phyloP scores from a whole-genome alignment of 164 flowering plant species.

The Buxus sempervirens region DNA sequence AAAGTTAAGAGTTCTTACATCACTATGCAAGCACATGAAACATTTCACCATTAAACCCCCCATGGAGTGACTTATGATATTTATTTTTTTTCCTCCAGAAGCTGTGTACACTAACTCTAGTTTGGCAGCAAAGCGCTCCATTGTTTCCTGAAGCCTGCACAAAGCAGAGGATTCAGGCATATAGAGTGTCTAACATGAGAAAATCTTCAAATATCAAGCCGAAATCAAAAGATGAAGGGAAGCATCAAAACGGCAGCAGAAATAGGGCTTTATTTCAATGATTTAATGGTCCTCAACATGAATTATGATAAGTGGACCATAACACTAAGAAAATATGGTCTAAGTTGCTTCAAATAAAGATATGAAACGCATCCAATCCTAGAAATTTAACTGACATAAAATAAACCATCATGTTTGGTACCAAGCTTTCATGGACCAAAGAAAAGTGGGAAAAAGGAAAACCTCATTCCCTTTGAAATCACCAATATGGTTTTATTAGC shows the following conservation, averaged over 20 bases:
- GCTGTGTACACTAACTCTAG: conserved; percentile 69
- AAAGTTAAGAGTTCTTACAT: conserved; percentile 66
- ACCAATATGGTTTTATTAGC: neutral
- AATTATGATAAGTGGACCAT: neutral
- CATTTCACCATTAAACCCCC: conserved; percentile 97
- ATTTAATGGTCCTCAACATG: neutral
- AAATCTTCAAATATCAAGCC: neutral
- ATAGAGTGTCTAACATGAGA: conserved; percentile 3
- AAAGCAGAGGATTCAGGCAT: conserved; percentile 8
- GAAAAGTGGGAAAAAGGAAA: neutral
- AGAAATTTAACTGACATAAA: too few species aligned
- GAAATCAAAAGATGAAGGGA: neutral
- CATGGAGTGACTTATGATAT: conserved; percentile 90
- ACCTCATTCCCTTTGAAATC: neutral
- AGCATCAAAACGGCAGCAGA: neutral
- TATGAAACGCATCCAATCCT: neutral
- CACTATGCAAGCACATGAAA: conserved; percentile 82
- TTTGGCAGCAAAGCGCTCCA: conserved; percentile 71
- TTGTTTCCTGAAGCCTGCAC: conserved; percentile 66
- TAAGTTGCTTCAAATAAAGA: neutral
- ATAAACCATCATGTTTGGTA: neutral
- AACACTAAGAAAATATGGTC: neutral
- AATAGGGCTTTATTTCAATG: neutral
- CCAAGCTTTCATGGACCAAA: neutral
- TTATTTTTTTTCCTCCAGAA: conserved; percentile 86